Evolutionary conservation across 139 green algal genomes (phyloP).

Genomic region (Micromonas pusilla): DNA sequence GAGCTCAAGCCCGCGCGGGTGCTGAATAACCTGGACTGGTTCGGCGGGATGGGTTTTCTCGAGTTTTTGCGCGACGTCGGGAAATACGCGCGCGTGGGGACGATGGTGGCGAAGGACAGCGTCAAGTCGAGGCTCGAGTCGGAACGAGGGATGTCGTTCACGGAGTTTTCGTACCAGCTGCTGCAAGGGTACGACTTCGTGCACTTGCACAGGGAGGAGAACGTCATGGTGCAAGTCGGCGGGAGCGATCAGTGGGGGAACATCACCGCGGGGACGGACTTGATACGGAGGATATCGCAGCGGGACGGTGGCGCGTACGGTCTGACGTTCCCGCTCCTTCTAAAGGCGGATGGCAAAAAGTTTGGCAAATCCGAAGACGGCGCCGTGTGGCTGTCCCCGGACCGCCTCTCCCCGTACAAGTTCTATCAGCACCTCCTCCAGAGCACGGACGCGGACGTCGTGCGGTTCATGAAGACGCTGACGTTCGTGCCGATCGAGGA

Average conservation of each 20-base stretch:
- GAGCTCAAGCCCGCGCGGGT: background rate
- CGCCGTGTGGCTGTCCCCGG: conserved; percentile 80
- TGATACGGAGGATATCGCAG: conserved; percentile 58
- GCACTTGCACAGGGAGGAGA: conserved; percentile 70
- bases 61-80: conserved; percentile 89
- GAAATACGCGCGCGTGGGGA: conserved; percentile 82
- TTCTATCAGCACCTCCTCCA: conserved; percentile 95
- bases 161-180: conserved; percentile 96
- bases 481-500: conserved; percentile 88
- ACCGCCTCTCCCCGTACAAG: conserved; percentile 90
- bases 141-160: conserved; percentile 56
- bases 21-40: conserved; percentile 47
- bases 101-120: conserved; percentile 92
- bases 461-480: conserved; percentile 86
- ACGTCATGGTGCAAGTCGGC: conserved; percentile 80
- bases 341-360: conserved; percentile 85
- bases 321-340: conserved; percentile 86
- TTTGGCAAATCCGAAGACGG: conserved; percentile 92
- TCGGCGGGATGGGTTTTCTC: conserved; percentile 68
- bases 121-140: conserved; percentile 79
- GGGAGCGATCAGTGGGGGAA: conserved; percentile 98
- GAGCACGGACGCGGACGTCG: conserved; percentile 73
- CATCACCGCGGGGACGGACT: conserved; percentile 87
- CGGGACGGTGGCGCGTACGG: conserved; percentile 45
- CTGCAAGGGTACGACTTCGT: conserved; percentile 97